Evolutionary conservation across 768 basidiomycete genomes (phyloP).

Genomic region (Kwoniella mangroviensis): DNA sequence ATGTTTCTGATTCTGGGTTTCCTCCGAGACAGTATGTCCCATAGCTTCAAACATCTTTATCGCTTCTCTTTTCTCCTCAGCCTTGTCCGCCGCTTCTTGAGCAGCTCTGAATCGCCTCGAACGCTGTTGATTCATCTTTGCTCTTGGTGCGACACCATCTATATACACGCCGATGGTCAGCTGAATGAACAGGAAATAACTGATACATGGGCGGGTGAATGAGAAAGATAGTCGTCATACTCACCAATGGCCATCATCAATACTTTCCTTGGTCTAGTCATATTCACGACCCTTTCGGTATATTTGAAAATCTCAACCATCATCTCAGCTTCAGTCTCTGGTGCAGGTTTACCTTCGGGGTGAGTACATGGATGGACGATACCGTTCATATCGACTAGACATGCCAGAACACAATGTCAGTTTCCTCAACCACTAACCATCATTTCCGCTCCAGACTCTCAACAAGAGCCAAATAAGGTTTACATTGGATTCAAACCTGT

Average conservation of each 20-base stretch:
- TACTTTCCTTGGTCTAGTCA: conserved; percentile 91
- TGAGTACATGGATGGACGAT: conserved; percentile 99
- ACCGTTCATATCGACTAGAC: conserved; percentile 90
- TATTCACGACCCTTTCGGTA: conserved; percentile 95
- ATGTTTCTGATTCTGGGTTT: conserved; percentile 77
- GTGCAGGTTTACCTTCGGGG: conserved; percentile 94
- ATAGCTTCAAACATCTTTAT: conserved; percentile 93
- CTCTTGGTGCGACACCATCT: conserved; percentile 97
- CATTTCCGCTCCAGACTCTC: too few relatives aligned
- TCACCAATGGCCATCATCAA: conserved; percentile 97
- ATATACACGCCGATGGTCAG: conserved; percentile 8
- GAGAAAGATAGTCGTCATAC: conserved; percentile 40
- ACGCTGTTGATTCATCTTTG: conserved; percentile 99
- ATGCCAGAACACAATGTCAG: too few relatives aligned
- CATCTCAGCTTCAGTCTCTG: conserved; percentile 98
- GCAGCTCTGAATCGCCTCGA: conserved; percentile 92
- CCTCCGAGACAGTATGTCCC: conserved; percentile 79
- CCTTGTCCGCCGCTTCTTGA: conserved; percentile 93
- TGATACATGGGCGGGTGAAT: neutral
- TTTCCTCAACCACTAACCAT: too few relatives aligned
- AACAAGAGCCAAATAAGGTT: too few relatives aligned
- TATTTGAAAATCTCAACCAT: conserved; percentile 97
- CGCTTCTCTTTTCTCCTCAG: conserved; percentile 80
- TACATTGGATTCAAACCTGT: neutral
- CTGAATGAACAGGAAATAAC: neutral